Percentiles rank a stretch among this genome's conserved stretches.
phyloP scores from a whole-genome alignment of 306 rosid species.

The apple (Malus domestica) region DNA sequence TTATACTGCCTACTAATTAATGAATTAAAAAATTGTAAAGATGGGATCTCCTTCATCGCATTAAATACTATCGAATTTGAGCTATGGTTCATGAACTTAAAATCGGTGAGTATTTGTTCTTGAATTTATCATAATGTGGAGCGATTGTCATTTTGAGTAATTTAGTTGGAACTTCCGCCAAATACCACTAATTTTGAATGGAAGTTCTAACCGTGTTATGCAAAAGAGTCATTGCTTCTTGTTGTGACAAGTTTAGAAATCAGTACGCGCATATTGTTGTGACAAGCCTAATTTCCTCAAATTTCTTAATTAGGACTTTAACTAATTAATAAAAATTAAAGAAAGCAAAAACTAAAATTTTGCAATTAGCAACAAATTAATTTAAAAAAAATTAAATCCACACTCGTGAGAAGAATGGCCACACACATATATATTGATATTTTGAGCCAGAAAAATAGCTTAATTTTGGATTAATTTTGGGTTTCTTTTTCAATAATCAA shows the following conservation, averaged over 20 bases:
- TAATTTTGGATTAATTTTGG: background rate
- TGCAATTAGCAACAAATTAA: background rate
- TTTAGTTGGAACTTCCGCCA: too few species aligned
- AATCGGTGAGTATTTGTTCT: too few species aligned
- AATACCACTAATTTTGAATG: background rate
- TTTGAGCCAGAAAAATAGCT: background rate
- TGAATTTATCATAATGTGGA: background rate
- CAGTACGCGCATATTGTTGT: too few species aligned
- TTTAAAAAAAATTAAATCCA: background rate
- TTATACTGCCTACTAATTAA: conserved; percentile 33
- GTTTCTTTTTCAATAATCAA: background rate
- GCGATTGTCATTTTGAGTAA: too few species aligned
- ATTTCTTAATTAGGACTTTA: background rate
- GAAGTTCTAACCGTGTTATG: too few species aligned
- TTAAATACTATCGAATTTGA: too few species aligned
- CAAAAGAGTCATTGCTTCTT: background rate
- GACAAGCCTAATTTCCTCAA: background rate
- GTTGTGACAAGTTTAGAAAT: background rate
- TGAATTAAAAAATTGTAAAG: background rate
- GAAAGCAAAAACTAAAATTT: background rate
- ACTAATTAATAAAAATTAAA: background rate
- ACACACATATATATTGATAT: background rate
- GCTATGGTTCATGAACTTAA: too few species aligned
- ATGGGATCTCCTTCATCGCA: background rate
- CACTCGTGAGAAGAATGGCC: background rate